Evolutionary conservation across 352 stramenopile genomes (phyloP).

Genomic region (Phytophthora rubi): DNA sequence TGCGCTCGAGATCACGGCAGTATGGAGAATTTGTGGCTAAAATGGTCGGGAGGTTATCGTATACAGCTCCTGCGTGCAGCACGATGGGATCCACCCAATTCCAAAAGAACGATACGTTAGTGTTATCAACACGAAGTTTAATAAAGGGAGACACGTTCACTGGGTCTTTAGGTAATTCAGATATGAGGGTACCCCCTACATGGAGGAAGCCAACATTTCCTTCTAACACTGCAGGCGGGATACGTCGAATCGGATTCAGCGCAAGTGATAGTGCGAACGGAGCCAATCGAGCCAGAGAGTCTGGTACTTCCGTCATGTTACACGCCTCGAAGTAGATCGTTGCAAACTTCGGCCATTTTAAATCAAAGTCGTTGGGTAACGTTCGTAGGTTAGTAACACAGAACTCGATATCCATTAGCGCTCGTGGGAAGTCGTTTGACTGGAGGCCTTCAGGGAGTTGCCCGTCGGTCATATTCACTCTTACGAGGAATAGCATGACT

Average conservation of each 20-base stretch:
- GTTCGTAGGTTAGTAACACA: constrained; percentile 35
- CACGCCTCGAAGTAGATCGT: constrained; percentile 20
- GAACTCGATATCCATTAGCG: constrained; percentile 44
- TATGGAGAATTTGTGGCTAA: constrained; percentile 16
- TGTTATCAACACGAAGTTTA: constrained; percentile 20
- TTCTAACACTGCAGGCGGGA: constrained; percentile 5
- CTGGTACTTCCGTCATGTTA: constrained; percentile 12
- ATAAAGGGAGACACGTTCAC: constrained; percentile 11
- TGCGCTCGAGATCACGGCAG: constrained; percentile 11
- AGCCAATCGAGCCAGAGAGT: constrained; percentile 9
- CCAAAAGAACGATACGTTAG: constrained; percentile 29
- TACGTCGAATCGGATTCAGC: constrained; percentile 20
- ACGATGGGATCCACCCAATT: constrained; percentile 29
- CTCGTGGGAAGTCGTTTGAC: constrained; percentile 34
- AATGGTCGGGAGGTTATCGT: not conserved
- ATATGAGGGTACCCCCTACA: constrained; percentile 22
- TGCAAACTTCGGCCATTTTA: constrained; percentile 33
- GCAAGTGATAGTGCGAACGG: constrained; percentile 18
- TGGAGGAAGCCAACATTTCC: constrained; percentile 10
- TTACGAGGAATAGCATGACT: constrained; percentile 41
- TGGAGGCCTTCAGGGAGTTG: constrained; percentile 39
- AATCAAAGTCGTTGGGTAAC: constrained; percentile 42
- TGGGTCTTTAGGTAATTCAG: constrained; percentile 16
- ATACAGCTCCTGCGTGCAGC: not conserved
- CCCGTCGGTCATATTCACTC: constrained; percentile 36